Conservation (phyloP, 1,284 basidiomycete genomes). For the Fomitopsis pinicola region DNA sequence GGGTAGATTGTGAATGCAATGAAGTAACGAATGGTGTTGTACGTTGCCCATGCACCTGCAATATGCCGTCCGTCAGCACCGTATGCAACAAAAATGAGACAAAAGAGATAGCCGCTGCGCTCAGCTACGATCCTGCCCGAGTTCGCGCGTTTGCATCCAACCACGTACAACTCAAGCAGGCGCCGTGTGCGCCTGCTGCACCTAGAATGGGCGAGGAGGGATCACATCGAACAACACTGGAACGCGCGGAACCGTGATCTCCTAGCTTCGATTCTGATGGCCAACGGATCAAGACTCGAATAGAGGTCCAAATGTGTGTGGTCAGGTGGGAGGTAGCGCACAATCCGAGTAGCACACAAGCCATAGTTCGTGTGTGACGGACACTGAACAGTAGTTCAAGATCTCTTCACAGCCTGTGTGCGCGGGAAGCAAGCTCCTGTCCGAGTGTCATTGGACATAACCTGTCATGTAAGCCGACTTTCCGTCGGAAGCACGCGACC, state of each 20-base stretch:
- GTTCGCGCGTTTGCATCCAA: not conserved
- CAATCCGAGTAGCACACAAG: not conserved
- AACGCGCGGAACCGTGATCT: not conserved
- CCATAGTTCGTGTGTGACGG: not conserved
- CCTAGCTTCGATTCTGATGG: not conserved
- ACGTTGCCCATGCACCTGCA: conserved; percentile 53
- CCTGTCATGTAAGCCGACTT: not conserved
- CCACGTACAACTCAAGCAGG: not conserved
- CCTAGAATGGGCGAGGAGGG: not conserved
- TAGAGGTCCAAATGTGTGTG: not conserved
- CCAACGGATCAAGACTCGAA: not conserved
- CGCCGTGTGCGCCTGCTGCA: not conserved
- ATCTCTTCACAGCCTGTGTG: not conserved
- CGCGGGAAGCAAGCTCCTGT: not conserved
- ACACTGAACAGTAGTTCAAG: not conserved
- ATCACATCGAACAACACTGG: not conserved
- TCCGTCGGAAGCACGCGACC: not conserved
- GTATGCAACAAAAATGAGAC: not conserved
- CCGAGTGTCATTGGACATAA: not conserved
- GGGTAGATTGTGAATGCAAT: conserved; percentile 43
- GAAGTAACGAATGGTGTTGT: conserved; percentile 60
- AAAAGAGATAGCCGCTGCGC: not conserved
- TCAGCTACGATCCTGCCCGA: not conserved
- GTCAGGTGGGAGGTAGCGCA: not conserved
- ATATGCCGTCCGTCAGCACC: not conserved